phyloP scores from a whole-genome alignment of 2,329 filamentous ascomycete genomes.

The Pyrenochaeta sp. region DNA sequence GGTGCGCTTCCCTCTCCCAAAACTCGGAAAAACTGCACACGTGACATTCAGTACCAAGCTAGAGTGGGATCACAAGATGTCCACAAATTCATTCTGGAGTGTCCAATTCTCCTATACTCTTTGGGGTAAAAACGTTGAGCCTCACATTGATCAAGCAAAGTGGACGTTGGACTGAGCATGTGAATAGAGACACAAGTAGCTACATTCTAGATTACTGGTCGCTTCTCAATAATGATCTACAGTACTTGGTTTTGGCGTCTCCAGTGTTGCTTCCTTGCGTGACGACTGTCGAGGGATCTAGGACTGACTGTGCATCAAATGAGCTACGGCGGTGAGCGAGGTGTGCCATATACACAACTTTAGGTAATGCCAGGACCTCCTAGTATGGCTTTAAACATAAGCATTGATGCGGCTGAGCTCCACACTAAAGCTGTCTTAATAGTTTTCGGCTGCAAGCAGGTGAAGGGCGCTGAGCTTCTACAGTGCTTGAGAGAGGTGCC shows the following conservation, averaged over 20 bases:
- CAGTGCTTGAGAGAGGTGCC: not conserved
- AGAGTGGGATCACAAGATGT: too few species aligned
- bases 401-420: not conserved
- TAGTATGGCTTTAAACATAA: not conserved
- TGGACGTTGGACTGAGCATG: too few species aligned
- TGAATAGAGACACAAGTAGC: too few species aligned
- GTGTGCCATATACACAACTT: not conserved
- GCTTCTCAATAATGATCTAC: too few species aligned
- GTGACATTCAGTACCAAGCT: not conserved
- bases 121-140: too few species aligned
- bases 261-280: too few species aligned
- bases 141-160: too few species aligned
- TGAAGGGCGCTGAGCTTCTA: not conserved
- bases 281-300: not conserved
- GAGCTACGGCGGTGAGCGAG: not conserved
- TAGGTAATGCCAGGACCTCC: not conserved
- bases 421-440: not conserved
- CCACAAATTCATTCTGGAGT: too few species aligned
- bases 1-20: not conserved
- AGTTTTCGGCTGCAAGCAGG: not conserved
- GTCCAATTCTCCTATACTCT: too few species aligned
- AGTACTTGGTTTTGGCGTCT: too few species aligned
- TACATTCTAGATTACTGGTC: too few species aligned
- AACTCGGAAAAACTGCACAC: not conserved
- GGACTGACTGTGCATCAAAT: not conserved